A percentile compares a stretch with the other conserved stretches of the same genome.
phyloP scores from a whole-genome alignment of 1,284 basidiomycete species.

The Moesziomyces antarcticus region DNA sequence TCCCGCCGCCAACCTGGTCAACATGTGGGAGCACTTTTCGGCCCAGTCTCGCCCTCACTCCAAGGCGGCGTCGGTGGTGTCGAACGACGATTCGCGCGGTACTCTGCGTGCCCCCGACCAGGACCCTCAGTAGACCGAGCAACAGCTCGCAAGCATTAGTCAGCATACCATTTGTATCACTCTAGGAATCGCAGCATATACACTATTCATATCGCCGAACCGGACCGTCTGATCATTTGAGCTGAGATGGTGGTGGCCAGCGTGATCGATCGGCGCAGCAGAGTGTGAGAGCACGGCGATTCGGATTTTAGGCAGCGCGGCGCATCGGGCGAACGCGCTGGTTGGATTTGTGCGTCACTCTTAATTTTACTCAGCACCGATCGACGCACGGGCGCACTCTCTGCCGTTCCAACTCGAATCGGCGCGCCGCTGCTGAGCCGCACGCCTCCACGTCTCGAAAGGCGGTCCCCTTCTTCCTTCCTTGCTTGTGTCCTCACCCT shows the following conservation, averaged over 20 bases:
- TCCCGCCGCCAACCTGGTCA: constrained; percentile 24
- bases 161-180: neutral
- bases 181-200: no score
- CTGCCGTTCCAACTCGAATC: no score
- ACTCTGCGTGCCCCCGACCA: constrained; percentile 42
- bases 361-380: neutral
- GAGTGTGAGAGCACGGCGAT: neutral
- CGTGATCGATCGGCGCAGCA: constrained; percentile 10
- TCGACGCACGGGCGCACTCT: constrained; percentile 4
- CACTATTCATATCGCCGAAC: no score
- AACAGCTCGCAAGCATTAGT: no score
- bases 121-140: constrained; percentile 28
- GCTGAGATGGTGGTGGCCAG: no score
- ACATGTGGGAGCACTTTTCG: constrained; percentile 46
- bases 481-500: neutral
- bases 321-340: neutral
- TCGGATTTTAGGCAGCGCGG: constrained; percentile 15
- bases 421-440: no score
- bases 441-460: no score
- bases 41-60: constrained; percentile 34
- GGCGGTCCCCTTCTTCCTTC: neutral
- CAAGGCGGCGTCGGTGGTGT: constrained; percentile 35
- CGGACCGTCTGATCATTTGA: no score
- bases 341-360: constrained; percentile 2
- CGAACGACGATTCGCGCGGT: constrained; percentile 33